Conservation (phyloP, 179 eudicot genomes). For the Carnegiea gigantea region DNA sequence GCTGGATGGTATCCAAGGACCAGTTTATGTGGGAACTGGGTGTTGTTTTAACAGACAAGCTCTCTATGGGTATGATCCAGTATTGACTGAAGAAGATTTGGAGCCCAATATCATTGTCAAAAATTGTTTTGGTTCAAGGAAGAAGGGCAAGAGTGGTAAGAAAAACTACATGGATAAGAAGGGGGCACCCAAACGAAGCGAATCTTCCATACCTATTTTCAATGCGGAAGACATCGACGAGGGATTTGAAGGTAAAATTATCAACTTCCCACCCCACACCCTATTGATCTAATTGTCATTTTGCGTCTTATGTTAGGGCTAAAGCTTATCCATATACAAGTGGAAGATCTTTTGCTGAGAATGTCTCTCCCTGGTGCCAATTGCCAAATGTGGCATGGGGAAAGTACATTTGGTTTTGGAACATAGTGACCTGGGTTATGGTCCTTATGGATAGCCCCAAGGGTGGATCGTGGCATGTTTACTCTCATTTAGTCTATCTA, state of each 20-base stretch:
- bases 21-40: constrained; percentile 92
- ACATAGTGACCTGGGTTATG: too few species aligned
- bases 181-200: constrained; percentile 61
- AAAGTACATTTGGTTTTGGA: too few species aligned
- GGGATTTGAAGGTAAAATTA: constrained; percentile 68
- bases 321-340: too few species aligned
- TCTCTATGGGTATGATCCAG: constrained; percentile 75
- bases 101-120: constrained; percentile 78
- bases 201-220: constrained; percentile 75
- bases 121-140: constrained; percentile 78
- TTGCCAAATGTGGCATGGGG: too few species aligned
- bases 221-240: constrained; percentile 77
- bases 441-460: too few species aligned
- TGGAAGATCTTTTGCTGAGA: too few species aligned
- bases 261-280: background rate
- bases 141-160: constrained; percentile 60
- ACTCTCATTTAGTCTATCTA: background rate
- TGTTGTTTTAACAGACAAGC: constrained; percentile 92
- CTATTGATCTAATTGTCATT: too few species aligned
- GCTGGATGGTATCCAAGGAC: constrained; percentile 82
- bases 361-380: too few species aligned
- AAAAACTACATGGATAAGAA: constrained; percentile 73
- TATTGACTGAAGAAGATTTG: constrained; percentile 81
- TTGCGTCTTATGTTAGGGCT: too few species aligned
- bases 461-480: too few species aligned